Percentiles rank a stretch among this genome's conserved stretches.
Conservation (phyloP, 2,329 filamentous ascomycete species). For the Dendrostoma leiphaemia region DNA sequence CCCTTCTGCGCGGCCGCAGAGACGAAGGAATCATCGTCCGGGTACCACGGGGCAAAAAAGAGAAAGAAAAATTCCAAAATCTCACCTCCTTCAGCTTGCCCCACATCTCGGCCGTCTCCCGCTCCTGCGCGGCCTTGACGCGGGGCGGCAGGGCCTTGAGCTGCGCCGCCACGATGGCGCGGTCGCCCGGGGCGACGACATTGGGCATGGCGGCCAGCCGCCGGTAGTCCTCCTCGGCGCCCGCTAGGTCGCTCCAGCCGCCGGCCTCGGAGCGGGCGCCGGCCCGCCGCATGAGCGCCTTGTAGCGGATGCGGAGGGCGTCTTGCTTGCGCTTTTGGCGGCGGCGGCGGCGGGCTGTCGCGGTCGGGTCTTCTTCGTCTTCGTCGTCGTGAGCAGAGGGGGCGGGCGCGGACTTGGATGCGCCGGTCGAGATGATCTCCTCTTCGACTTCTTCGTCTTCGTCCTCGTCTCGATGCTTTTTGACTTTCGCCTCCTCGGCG, state of each 20-base stretch:
- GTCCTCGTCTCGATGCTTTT: slow-evolving; percentile 38
- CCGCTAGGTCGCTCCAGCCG: slow-evolving; percentile 77
- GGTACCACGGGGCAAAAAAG: background rate
- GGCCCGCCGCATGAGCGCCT: slow-evolving; percentile 78
- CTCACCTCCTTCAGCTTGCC: slow-evolving; percentile 81
- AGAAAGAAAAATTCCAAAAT: background rate
- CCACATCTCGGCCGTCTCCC: slow-evolving; percentile 96
- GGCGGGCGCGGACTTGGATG: slow-evolving; percentile 46
- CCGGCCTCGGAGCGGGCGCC: slow-evolving; percentile 68
- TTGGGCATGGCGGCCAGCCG: slow-evolving; percentile 56
- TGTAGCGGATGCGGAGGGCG: slow-evolving; percentile 74
- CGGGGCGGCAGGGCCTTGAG: slow-evolving; percentile 63
- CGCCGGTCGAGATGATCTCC: slow-evolving; percentile 59
- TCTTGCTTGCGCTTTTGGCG: slow-evolving; percentile 51
- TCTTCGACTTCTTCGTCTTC: slow-evolving; percentile 50
- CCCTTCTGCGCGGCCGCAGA: too few species aligned
- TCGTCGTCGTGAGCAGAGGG: slow-evolving; percentile 29
- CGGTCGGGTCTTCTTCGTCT: slow-evolving; percentile 26
- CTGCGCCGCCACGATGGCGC: slow-evolving; percentile 64
- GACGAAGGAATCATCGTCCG: too few species aligned
- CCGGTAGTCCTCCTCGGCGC: slow-evolving; percentile 79
- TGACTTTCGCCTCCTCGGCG: slow-evolving; percentile 37
- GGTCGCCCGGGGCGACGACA: slow-evolving; percentile 65
- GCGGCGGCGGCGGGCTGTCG: slow-evolving; percentile 27
- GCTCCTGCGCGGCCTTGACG: slow-evolving; percentile 76